Conservation (phyloP, 192 early-diverging fungal species). For the Coemansia sp. region DNA sequence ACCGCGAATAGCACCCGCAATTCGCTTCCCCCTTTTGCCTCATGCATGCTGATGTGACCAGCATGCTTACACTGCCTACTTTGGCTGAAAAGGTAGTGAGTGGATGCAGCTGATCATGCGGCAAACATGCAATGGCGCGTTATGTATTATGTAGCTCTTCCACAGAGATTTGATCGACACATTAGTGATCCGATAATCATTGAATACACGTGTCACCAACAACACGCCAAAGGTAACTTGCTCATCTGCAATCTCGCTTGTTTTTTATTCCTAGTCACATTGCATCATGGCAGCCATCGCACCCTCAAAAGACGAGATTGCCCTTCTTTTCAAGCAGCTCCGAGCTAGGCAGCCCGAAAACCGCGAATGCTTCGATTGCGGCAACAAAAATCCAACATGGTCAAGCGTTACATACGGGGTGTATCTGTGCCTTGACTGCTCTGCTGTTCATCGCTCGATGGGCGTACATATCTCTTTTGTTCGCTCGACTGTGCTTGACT, state of each 20-base stretch:
- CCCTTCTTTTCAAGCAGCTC: slow-evolving; percentile 47
- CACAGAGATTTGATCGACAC: no score
- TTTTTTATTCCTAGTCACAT: background rate
- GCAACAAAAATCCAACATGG: slow-evolving; percentile 94
- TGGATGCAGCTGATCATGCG: no score
- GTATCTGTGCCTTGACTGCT: slow-evolving; percentile 95
- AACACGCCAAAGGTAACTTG: no score
- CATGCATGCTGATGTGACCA: no score
- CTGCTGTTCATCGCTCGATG: slow-evolving; percentile 91
- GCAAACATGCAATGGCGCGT: no score
- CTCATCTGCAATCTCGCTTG: background rate
- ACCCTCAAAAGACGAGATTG: slow-evolving; percentile 44
- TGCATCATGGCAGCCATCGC: slow-evolving; percentile 21
- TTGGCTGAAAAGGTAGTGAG: no score
- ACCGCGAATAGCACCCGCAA: background rate
- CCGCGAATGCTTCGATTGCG: slow-evolving; percentile 93
- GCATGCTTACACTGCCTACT: no score
- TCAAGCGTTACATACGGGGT: slow-evolving; percentile 90
- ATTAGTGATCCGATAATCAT: no score
- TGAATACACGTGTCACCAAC: no score
- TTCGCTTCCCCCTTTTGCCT: background rate
- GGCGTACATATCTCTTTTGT: slow-evolving; percentile 98
- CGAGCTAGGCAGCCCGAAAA: slow-evolving; percentile 39
- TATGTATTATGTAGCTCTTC: no score
- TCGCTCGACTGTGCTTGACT: slow-evolving; percentile 83